These are phyloP conservation scores for Cephaloascus albidus DNA, from an alignment of 805 yeast genomes.

Conservation along the genomic window DNA sequence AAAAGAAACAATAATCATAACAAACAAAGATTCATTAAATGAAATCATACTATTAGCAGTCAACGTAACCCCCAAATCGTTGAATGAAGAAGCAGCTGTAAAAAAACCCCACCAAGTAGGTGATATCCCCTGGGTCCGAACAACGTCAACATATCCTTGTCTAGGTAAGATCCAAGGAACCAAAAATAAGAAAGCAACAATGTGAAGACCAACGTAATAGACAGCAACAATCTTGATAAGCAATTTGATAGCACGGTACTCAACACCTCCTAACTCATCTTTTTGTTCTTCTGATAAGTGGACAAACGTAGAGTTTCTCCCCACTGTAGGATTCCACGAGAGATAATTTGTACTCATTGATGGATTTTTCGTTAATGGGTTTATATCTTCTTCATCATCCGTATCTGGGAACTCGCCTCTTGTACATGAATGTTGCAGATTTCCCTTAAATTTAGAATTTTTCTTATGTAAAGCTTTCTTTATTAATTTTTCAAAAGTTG, in stretches of 20 bases:
- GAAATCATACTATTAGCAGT: constrained; percentile 73
- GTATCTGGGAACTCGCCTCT: constrained; percentile 8
- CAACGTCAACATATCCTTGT: constrained; percentile 27
- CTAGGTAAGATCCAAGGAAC: constrained; percentile 52
- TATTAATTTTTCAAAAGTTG: constrained; percentile 37
- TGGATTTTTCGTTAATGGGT: constrained; percentile 1
- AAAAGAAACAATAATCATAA: constrained; percentile 52
- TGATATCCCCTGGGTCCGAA: constrained; percentile 49
- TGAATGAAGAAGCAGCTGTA: constrained; percentile 70
- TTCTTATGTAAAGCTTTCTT: constrained; percentile 13
- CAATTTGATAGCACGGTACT: constrained; percentile 80
- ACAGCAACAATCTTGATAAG: constrained; percentile 52
- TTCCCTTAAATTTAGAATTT: constrained; percentile 13
- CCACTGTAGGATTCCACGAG: constrained; percentile 87
- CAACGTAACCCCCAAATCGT: constrained; percentile 77
- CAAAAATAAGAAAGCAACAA: constrained; percentile 41
- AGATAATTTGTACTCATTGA: constrained; percentile 54
- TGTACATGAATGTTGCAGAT: constrained; percentile 6
- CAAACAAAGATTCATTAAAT: constrained; percentile 56
- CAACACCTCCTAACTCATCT: constrained; percentile 96
- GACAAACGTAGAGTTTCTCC: constrained; percentile 87
- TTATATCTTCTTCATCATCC: constrained; percentile 6
- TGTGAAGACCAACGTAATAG: constrained; percentile 73
- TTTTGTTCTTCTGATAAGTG: constrained; percentile 75
- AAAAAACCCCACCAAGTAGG: constrained; percentile 95